A percentile compares a stretch with the other conserved stretches of the same genome.
These are phyloP conservation scores for Acacia concinna DNA, from an alignment of 331 rosid species.

Conservation along the genomic window DNA sequence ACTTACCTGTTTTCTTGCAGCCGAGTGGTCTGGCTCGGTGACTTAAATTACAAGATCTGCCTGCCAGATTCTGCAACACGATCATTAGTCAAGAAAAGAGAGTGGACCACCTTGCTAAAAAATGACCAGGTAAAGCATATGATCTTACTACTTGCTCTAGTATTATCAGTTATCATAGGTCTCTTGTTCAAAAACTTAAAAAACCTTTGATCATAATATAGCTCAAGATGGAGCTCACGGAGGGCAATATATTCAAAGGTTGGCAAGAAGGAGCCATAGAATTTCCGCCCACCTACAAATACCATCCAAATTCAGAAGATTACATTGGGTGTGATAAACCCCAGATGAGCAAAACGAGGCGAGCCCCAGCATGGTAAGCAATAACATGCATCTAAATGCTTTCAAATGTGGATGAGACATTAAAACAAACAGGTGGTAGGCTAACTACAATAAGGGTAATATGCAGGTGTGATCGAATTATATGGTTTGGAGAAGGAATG, in stretches of 20 bases:
- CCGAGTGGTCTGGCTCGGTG: slow-evolving; percentile 78
- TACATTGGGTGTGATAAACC: slow-evolving; percentile 47
- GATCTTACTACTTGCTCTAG: slow-evolving; percentile 9
- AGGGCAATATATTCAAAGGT: slow-evolving; percentile 64
- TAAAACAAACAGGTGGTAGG: background rate
- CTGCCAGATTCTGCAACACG: slow-evolving; percentile 57
- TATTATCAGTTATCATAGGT: background rate
- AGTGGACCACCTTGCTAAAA: slow-evolving; percentile 62
- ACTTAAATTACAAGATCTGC: slow-evolving; percentile 74
- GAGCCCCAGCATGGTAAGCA: slow-evolving; percentile 83
- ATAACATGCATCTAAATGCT: slow-evolving; percentile 8
- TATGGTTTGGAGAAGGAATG: slow-evolving; percentile 70
- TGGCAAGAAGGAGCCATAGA: slow-evolving; percentile 81
- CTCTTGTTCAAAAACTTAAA: slow-evolving; percentile 10
- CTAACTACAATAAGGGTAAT: slow-evolving; percentile 12
- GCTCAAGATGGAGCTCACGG: slow-evolving; percentile 66
- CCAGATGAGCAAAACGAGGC: slow-evolving; percentile 44
- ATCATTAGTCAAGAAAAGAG: slow-evolving; percentile 48
- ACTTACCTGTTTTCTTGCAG: slow-evolving; percentile 45
- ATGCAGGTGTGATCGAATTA: slow-evolving; percentile 82
- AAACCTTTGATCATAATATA: slow-evolving; percentile 38
- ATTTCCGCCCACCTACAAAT: slow-evolving; percentile 91
- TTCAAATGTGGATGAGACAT: slow-evolving; percentile 20
- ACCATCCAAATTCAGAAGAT: slow-evolving; percentile 55
- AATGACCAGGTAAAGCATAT: slow-evolving; percentile 64